Conservation (phyloP, 176 grass and related monocot species). For the Aechmea fasciata region DNA sequence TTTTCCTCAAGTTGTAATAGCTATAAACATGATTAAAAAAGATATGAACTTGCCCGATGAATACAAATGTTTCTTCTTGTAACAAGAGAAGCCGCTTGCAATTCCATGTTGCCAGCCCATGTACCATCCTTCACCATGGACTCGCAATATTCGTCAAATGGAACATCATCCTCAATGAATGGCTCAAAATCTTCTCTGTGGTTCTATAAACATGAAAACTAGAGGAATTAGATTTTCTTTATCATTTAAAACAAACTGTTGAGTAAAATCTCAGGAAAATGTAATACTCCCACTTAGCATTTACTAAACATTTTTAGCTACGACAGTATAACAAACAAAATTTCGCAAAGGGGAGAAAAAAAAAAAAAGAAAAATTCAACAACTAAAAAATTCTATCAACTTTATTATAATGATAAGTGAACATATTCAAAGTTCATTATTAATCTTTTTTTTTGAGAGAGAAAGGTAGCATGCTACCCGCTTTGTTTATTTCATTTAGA, state of each 20-base stretch:
- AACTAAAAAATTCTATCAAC: background rate
- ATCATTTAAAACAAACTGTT: background rate
- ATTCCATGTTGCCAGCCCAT: slow-evolving; percentile 92
- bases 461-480: no score
- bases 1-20: background rate
- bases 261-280: background rate
- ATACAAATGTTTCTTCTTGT: slow-evolving; percentile 82
- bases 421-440: background rate
- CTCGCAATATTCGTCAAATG: slow-evolving; percentile 73
- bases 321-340: slow-evolving; percentile 2
- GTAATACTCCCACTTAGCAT: background rate
- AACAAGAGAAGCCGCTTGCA: slow-evolving; percentile 88
- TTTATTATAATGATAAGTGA: background rate
- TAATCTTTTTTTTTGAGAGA: no score
- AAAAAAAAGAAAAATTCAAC: background rate
- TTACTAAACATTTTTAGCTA: background rate
- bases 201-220: slow-evolving; percentile 27
- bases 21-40: background rate
- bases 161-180: slow-evolving; percentile 86
- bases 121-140: slow-evolving; percentile 82
- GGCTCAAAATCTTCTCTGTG: slow-evolving; percentile 78
- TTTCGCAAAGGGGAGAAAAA: background rate
- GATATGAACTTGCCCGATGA: slow-evolving; percentile 48
- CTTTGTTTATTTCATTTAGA: no score
- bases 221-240: slow-evolving; percentile 6